Percentiles rank a stretch among this genome's conserved stretches.
Evolutionary conservation across 768 basidiomycete species (phyloP).

Genomic region (Russula sp.): DNA sequence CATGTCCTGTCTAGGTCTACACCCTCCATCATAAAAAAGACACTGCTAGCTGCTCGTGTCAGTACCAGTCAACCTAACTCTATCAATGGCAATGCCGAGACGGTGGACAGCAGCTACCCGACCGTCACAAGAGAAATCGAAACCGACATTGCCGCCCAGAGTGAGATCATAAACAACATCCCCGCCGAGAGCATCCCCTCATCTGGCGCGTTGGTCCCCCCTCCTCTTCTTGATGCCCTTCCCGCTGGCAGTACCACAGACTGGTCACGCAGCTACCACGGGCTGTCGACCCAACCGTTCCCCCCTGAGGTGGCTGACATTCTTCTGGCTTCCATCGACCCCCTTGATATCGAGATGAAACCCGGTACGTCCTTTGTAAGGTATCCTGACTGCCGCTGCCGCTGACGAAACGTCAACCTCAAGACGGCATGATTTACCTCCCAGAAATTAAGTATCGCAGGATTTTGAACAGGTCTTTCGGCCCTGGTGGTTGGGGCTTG

Average conservation of each 20-base stretch:
- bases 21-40: conserved; percentile 24
- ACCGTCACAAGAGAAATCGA: conserved; percentile 32
- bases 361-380: conserved; percentile 63
- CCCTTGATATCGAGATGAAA: conserved; percentile 86
- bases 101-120: conserved; percentile 31
- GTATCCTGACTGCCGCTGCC: conserved; percentile 1
- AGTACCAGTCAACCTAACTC: conserved; percentile 35
- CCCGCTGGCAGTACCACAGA: conserved; percentile 47
- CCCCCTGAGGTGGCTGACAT: conserved; percentile 67
- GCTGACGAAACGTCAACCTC: not conserved
- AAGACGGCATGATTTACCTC: conserved; percentile 91
- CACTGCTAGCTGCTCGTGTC: conserved; percentile 33
- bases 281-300: conserved; percentile 76
- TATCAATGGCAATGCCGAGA: conserved; percentile 30
- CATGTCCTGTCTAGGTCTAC: conserved; percentile 10
- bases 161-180: conserved; percentile 24
- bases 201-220: conserved; percentile 30
- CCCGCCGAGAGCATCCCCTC: conserved; percentile 30
- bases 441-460: conserved; percentile 97
- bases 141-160: conserved; percentile 23
- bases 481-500: conserved; percentile 95
- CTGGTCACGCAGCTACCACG: conserved; percentile 88
- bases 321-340: conserved; percentile 70
- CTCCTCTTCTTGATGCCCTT: conserved; percentile 27
- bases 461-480: conserved; percentile 88